Conservation (phyloP, 2,329 filamentous ascomycete genomes). For the Colletotrichum orbiculare region DNA sequence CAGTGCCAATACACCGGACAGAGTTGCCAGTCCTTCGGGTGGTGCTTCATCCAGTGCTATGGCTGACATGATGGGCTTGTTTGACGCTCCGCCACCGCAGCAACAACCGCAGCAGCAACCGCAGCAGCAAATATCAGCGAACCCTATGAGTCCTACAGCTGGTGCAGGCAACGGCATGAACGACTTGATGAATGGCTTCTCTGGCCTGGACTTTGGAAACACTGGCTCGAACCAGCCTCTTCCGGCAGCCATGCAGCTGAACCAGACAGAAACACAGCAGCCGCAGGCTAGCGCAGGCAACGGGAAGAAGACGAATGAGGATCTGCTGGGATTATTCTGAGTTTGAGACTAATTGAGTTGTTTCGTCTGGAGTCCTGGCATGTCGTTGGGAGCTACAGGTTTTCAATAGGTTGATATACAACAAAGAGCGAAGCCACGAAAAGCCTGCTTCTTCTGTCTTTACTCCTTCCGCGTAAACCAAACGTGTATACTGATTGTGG, state of each 20-base stretch:
- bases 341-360: conserved; percentile 28
- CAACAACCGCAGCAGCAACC: conserved; percentile 53
- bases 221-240: conserved; percentile 66
- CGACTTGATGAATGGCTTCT: conserved; percentile 92
- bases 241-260: conserved; percentile 70
- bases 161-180: conserved; percentile 72
- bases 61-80: conserved; percentile 76
- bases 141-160: conserved; percentile 33
- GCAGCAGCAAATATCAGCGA: conserved; percentile 54
- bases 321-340: conserved; percentile 62
- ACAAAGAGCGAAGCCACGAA: conserved; percentile 36
- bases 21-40: conserved; percentile 71
- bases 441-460: conserved; percentile 32
- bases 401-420: conserved; percentile 36
- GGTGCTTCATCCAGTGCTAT: conserved; percentile 58
- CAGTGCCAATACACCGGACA: conserved; percentile 72
- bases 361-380: conserved; percentile 32
- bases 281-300: conserved; percentile 49
- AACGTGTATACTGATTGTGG: conserved; percentile 12
- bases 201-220: conserved; percentile 79
- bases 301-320: conserved; percentile 69
- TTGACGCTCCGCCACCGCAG: conserved; percentile 72
- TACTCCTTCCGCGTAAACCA: conserved; percentile 1
- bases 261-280: conserved; percentile 45
- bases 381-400: conserved; percentile 30